Percentiles rank a stretch among this genome's conserved stretches.
These are phyloP conservation scores for Saccharomycopsis sp. DNA, from an alignment of 805 yeast species.

Conservation along the genomic window DNA sequence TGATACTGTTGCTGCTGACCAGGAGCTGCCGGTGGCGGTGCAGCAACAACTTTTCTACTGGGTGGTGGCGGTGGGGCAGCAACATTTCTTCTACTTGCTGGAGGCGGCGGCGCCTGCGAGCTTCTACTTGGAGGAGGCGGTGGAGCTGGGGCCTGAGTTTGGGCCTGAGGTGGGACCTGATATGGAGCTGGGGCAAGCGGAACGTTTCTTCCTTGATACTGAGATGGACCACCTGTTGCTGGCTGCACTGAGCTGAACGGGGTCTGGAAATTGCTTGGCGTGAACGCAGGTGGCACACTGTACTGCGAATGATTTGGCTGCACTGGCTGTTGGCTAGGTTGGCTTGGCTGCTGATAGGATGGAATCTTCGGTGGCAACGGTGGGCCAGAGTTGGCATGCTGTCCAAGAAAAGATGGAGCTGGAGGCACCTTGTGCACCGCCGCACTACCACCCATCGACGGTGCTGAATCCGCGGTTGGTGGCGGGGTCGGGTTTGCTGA, in stretches of 20 bases:
- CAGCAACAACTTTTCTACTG: not conserved
- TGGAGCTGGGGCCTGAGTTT: slow-evolving; percentile 5
- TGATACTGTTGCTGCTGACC: not conserved
- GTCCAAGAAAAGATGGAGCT: slow-evolving; percentile 17
- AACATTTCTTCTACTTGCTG: slow-evolving; percentile 15
- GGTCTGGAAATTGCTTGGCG: not conserved
- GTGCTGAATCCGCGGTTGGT: slow-evolving; percentile 1
- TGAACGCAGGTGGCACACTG: not conserved
- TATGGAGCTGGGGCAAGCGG: slow-evolving; percentile 2
- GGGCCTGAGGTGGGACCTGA: not conserved
- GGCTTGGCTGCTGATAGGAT: slow-evolving; percentile 10
- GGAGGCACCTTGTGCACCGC: too few species aligned
- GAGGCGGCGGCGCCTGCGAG: slow-evolving; percentile 17
- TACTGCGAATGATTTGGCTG: not conserved
- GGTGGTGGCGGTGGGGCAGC: slow-evolving; percentile 6
- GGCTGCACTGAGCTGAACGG: not conserved
- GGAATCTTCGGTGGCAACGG: slow-evolving; percentile 1
- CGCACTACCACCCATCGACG: slow-evolving; percentile 8
- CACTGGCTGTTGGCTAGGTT: slow-evolving; percentile 13
- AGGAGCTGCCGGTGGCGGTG: slow-evolving; percentile 14
- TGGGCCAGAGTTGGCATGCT: slow-evolving; percentile 3
- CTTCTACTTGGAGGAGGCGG: slow-evolving; percentile 13
- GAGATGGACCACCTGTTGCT: not conserved
- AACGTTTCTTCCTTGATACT: slow-evolving; percentile 3
- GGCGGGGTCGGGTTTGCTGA: not conserved